Evolutionary conservation across 495 filamentous ascomycete genomes (phyloP), one percentile per base, ranked within the genome.

Genomic region (Penicillium diatomitis): DNA sequence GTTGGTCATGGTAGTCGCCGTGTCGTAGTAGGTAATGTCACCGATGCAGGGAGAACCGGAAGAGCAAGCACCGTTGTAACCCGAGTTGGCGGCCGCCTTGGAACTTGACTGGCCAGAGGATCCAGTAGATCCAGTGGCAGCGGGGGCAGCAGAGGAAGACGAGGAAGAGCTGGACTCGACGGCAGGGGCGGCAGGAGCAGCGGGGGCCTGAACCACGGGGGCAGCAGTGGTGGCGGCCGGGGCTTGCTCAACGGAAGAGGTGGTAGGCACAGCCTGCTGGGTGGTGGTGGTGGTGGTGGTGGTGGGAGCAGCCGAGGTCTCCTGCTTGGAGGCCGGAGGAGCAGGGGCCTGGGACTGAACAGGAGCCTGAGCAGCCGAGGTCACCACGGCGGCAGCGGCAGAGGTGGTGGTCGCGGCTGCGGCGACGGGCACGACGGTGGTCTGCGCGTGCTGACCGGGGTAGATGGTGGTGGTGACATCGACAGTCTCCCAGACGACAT

Each of bases 11-110:
- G 55, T 57, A 46, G 65, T 60, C 35, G 70, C 71, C 20, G 65
- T 70, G 54, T 75, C 70, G 55, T 76, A 78, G 62, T 60, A 75
- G 44, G 74, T 77, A 35, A 70, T 58, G 34, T 73, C 54, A 33
- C 72, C 72, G 4, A 27, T 53, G 55, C 66, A 69, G 36, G 73
- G 69, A 11, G 60, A 57, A 49, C 60, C 45, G 49, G 53, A 48
- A 30, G 51, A 56, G 61, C 73, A 76, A 38, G 51, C 31, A 40
- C 71, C 71, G 51, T 46, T 56, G 47, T 58, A 57, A 51, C 62
- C 54, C 32, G 54, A 55, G 51, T 55, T 53, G 39, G 32, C 12
- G 32, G 53, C 48, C 39, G 55, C 55, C 50, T 52, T 38, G 31
- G 48, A 45, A 48, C 54, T 35, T 38, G 50, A 43, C 52, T 42